Base-by-base conservation (phyloP, 495 filamentous ascomycete species). In the Friedmanniomyces simplex region DNA sequence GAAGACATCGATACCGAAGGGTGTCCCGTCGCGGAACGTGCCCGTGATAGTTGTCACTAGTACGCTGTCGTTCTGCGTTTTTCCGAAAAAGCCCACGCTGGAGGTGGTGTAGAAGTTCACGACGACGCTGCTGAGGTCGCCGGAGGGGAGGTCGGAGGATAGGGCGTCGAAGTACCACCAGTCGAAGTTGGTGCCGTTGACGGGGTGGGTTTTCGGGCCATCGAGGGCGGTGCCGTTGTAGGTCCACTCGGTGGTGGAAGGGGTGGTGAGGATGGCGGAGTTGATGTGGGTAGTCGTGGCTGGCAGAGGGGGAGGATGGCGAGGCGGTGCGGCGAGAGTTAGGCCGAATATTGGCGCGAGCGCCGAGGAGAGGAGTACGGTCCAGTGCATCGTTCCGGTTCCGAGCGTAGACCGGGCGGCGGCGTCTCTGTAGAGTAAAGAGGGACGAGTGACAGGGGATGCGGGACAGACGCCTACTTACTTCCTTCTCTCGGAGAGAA, bases 121-220 rank as follows among this genome's bases (percentile, higher is more conserved):
- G 13, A 51, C 24, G n/a, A 51, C 48, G 48, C 48, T 51, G n/a
- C n/a, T 24, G 22, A 51, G 48, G 18, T 51, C 48, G 22, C 48
- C 48, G 14, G 11, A 8, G 7, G 48, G 13, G 10, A 51, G 22
- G 14, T 34, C 22, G 8, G 14, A 24, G 7, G 48, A 51, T 8
- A 51, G 11, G 14, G 48, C 48, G 28, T 51, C 48, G 24, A 51
- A 51, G 28, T 51, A 51, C 48, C 48, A 51, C 48, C 48, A 51
- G 14, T 51, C 48, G 48, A 51, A 51, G 22, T 14, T 51, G 11
- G 48, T 51, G 22, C 22, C 24, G 28, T 51, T 51, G 48, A 51
- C 48, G 7, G 48, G 48, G 22, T 34, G 48, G 22, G 26, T 22
- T 34, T 51, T 51, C 11, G 48, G 48, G 13, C 48, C 48, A 28